Conservation (phyloP, 2,329 filamentous ascomycete species). For the Huntiella decipiens region DNA sequence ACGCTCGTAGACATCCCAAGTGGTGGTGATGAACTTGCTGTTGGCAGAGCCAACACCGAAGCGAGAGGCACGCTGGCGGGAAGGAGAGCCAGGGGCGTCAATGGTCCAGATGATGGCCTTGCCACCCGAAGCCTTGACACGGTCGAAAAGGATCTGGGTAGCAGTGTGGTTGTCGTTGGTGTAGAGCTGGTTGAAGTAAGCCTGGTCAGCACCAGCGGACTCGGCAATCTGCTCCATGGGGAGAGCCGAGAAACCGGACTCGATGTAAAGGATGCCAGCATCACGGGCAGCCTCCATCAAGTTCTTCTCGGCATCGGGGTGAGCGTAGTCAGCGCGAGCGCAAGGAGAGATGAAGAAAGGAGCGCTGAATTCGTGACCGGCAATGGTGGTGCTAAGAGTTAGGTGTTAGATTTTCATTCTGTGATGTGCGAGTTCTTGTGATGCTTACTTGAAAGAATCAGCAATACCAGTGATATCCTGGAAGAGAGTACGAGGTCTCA, state of each 20-base stretch:
- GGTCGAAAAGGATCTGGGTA: slow-evolving; percentile 18
- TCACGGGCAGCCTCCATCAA: slow-evolving; percentile 26
- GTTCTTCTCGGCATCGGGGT: slow-evolving; percentile 27
- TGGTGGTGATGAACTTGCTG: slow-evolving; percentile 11
- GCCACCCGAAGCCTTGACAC: slow-evolving; percentile 18
- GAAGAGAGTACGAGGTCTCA: slow-evolving; percentile 23
- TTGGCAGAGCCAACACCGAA: slow-evolving; percentile 21
- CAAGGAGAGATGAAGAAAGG: slow-evolving; percentile 32
- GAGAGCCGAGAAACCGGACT: slow-evolving; percentile 18
- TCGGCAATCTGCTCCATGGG: slow-evolving; percentile 19
- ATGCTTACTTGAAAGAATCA: slow-evolving; percentile 17
- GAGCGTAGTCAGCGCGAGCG: slow-evolving; percentile 24
- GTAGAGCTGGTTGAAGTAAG: slow-evolving; percentile 17
- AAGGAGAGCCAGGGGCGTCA: slow-evolving; percentile 14
- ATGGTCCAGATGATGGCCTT: slow-evolving; percentile 23
- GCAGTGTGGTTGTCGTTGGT: slow-evolving; percentile 18
- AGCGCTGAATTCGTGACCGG: slow-evolving; percentile 27
- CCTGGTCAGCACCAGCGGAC: slow-evolving; percentile 14
- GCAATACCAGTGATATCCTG: slow-evolving; percentile 21
- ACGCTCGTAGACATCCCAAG: slow-evolving; percentile 11
- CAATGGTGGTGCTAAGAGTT: slow-evolving; percentile 20
- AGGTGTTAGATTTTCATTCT: slow-evolving; percentile 13
- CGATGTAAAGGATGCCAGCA: slow-evolving; percentile 27
- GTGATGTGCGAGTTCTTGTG: slow-evolving; percentile 12
- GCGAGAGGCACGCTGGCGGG: slow-evolving; percentile 21